Evolutionary conservation across 2,329 filamentous ascomycete genomes (phyloP), one percentile per base, ranked within the genome.

Genomic region (Pseudogymnoascus sp.): DNA sequence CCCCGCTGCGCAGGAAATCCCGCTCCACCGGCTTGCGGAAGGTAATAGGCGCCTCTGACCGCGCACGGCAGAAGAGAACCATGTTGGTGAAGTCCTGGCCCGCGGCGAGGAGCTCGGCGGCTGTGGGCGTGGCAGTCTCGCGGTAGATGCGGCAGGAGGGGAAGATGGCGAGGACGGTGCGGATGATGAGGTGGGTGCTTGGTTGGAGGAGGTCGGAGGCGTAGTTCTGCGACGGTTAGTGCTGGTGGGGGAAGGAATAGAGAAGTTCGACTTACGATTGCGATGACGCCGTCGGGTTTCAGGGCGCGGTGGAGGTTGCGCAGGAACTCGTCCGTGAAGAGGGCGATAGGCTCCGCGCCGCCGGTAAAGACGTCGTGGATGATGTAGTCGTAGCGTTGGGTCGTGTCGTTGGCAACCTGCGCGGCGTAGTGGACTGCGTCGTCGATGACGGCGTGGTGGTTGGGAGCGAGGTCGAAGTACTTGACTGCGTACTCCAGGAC

Each of bases 281-380:
- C 93, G 70, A 97, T 88, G 12, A 90, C 87, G 44, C 94, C 94
- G 61, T 90, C 83, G 0, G 87, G 84, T 66, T 85, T 89, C 53
- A 99, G 80, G 5, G 97, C 81, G 4, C 81, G 74, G 67, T 84
- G 78, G 1, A 99, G 79, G 4, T 88, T 85, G 61, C 82, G 75
- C 47, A 99, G 77, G 70, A 99, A 97, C 69, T 94, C 88, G 4
- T 86, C 75, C 0, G 92, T 97, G 76, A 99, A 99, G 6, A 99
- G 84, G 6, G 87, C 80, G 2, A 92, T 85, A 0, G 94, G 94
- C 74, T 97, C 94, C 0, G 92, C 92, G 61, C 94, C 94, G 23
- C 94, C 94, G 0, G 94, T 99, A 74, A 99, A 99, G 23, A 99
- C 94, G 69, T 99, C 94, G 74, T 99, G 94, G 62, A 99, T 82